Conservation (phyloP, 2,329 filamentous ascomycete genomes). For the Fusarium duplospermum region DNA sequence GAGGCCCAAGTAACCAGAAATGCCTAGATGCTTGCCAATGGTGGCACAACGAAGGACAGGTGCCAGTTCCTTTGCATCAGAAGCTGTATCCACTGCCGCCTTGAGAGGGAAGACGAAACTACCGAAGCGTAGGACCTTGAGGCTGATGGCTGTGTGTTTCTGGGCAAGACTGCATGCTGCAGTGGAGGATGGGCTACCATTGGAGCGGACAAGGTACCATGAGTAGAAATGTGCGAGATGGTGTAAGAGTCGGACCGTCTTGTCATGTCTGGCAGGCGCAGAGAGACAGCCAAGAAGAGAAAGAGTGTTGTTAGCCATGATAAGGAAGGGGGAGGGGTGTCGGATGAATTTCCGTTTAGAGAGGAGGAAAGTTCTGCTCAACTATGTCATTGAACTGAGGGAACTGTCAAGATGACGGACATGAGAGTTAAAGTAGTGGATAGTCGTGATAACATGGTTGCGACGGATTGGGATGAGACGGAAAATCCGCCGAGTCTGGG, state of each 20-base stretch:
- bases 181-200: not conserved
- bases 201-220: not conserved
- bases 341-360: too few relatives aligned
- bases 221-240: not conserved
- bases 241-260: not conserved
- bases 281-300: not conserved
- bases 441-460: not conserved
- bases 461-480: not conserved
- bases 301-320: not conserved
- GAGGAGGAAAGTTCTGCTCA: too few relatives aligned
- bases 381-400: not conserved
- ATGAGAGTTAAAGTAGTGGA: not conserved
- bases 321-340: not conserved
- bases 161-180: not conserved
- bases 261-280: not conserved
- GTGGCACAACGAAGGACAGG: too few relatives aligned
- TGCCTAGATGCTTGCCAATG: not conserved
- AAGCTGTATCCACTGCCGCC: too few relatives aligned
- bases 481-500: not conserved
- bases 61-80: too few relatives aligned
- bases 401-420: not conserved
- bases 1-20: not conserved
- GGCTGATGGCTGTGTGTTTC: not conserved
- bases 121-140: too few relatives aligned
- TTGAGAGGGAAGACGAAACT: too few relatives aligned